Percentiles rank a stretch among this genome's conserved stretches.
Conservation (phyloP, 306 rosid genomes). For the Trifolium fragiferum region DNA sequence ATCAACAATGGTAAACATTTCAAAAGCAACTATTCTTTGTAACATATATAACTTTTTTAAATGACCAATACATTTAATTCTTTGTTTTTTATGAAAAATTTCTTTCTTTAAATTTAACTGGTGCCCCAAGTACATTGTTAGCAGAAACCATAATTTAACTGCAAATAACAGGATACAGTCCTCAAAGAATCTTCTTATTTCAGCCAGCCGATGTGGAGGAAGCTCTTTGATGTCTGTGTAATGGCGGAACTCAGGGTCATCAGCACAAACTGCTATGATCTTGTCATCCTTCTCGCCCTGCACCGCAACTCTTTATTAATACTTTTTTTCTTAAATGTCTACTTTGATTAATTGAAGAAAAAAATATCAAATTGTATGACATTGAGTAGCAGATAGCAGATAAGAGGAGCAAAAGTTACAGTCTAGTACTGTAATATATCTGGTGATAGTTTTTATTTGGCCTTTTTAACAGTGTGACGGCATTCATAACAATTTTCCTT, state of each 20-base stretch:
- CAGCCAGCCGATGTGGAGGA: conserved; percentile 96
- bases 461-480: neutral
- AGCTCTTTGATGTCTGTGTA: conserved; percentile 82
- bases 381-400: conserved; percentile 22
- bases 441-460: neutral
- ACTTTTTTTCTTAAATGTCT: conserved; percentile 1
- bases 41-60: neutral
- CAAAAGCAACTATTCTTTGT: neutral
- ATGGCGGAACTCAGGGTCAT: conserved; percentile 94
- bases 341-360: neutral
- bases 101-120: neutral
- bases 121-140: neutral
- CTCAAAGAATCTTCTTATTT: conserved; percentile 94
- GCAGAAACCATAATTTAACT: neutral
- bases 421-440: neutral
- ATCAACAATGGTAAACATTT: neutral
- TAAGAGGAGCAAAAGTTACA: conserved; percentile 18
- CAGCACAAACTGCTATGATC: conserved; percentile 97
- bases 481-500: neutral
- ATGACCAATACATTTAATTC: neutral
- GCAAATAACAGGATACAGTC: conserved; percentile 80
- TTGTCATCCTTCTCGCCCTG: conserved; percentile 99
- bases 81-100: neutral
- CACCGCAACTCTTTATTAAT: conserved; percentile 34
- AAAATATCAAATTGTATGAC: neutral